A percentile compares a stretch with the other conserved stretches of the same genome.
phyloP scores from a whole-genome alignment of 192 early-diverging fungal genomes.

The Coemansia sp. region DNA sequence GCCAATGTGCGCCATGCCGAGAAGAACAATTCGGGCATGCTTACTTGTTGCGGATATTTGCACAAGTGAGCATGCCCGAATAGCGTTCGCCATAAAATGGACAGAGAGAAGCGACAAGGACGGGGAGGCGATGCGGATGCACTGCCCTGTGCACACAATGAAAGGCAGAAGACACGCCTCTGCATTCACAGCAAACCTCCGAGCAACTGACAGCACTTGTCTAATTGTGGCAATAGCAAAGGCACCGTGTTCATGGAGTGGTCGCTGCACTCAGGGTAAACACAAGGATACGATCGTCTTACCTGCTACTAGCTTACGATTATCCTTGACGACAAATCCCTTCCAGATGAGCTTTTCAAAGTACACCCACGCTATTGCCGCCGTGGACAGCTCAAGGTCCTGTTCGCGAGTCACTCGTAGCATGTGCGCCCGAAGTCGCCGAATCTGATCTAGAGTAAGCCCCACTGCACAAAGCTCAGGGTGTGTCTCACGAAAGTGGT shows the following conservation, averaged over 20 bases:
- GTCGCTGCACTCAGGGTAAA: not conserved
- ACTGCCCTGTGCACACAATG: not conserved
- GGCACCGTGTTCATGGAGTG: not conserved
- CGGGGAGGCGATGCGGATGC: not conserved
- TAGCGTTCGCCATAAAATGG: not conserved
- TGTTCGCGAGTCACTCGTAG: conserved; percentile 68
- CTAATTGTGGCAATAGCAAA: not conserved
- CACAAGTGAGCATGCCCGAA: conserved; percentile 1
- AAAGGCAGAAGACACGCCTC: not conserved
- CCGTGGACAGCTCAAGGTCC: conserved; percentile 86
- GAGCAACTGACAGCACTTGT: not conserved
- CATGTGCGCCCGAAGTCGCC: conserved; percentile 76
- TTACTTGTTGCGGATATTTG: not conserved
- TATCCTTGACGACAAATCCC: conserved; percentile 70
- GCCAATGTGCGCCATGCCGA: conserved; percentile 9
- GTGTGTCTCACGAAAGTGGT: conserved; percentile 79
- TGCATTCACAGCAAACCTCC: not conserved
- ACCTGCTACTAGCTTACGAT: conserved; percentile 62
- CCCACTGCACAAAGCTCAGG: conserved; percentile 72
- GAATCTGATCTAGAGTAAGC: conserved; percentile 88
- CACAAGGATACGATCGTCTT: conserved; percentile 8
- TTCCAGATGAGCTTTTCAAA: conserved; percentile 95
- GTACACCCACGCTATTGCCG: conserved; percentile 89
- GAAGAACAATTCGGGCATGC: not conserved
- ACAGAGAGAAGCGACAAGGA: not conserved